Evolutionary conservation across 768 basidiomycete genomes (phyloP).

Genomic region (Suillus lakei): DNA sequence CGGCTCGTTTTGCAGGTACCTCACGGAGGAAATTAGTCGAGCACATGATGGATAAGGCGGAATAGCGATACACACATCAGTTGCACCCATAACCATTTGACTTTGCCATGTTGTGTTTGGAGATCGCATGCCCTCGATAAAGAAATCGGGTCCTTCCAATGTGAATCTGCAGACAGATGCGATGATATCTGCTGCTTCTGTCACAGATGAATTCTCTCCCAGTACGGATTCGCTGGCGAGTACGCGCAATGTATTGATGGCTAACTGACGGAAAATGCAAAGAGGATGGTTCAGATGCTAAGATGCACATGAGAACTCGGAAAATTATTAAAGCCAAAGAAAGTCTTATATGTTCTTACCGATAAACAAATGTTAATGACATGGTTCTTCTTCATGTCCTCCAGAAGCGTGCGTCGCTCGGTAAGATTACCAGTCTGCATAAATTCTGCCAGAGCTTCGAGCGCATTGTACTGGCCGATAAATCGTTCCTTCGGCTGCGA

Average conservation of each 20-base stretch:
- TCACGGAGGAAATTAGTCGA: slow-evolving; percentile 2
- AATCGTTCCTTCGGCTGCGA: slow-evolving; percentile 16
- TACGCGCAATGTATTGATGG: slow-evolving; percentile 21
- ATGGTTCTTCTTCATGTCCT: slow-evolving; percentile 29
- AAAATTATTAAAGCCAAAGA: background rate
- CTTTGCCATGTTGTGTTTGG: slow-evolving; percentile 16
- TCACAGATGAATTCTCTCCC: slow-evolving; percentile 21
- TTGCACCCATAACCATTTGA: slow-evolving; percentile 8
- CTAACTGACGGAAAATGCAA: slow-evolving; percentile 28
- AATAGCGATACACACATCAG: background rate
- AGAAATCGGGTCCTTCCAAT: slow-evolving; percentile 28
- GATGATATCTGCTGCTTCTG: slow-evolving; percentile 29
- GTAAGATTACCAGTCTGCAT: slow-evolving; percentile 22
- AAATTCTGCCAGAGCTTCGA: slow-evolving; percentile 24
- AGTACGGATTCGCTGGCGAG: slow-evolving; percentile 28
- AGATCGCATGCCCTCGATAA: slow-evolving; percentile 21
- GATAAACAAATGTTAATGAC: slow-evolving; percentile 26
- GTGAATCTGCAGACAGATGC: slow-evolving; percentile 28
- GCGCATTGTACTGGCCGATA: slow-evolving; percentile 28
- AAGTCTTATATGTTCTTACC: slow-evolving; percentile 13
- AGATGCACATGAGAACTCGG: background rate
- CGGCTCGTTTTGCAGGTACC: slow-evolving; percentile 22
- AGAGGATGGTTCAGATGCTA: slow-evolving; percentile 29
- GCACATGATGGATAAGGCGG: background rate
- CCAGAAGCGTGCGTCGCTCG: slow-evolving; percentile 25